phyloP scores from a whole-genome alignment of 352 stramenopile genomes.

The Phytophthora sp. region DNA sequence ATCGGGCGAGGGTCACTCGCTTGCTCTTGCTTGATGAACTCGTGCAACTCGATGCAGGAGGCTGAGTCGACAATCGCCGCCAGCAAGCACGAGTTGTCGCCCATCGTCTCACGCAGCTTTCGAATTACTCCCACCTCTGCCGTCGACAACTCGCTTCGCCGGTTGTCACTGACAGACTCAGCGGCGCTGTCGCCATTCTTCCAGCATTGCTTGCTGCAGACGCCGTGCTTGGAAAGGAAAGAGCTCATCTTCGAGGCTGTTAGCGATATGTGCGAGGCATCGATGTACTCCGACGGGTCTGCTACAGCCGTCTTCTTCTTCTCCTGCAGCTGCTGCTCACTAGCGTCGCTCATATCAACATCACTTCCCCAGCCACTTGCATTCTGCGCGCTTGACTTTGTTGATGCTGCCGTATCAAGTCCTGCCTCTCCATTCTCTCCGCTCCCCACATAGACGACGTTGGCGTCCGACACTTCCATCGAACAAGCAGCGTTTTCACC shows the following conservation, averaged over 20 bases:
- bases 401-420: neutral
- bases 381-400: too few relatives aligned
- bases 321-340: neutral
- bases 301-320: neutral
- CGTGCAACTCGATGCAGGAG: constrained; percentile 49
- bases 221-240: constrained; percentile 29
- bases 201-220: constrained; percentile 50
- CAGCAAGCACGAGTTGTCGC: constrained; percentile 73
- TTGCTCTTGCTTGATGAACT: constrained; percentile 47
- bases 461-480: constrained; percentile 3
- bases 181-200: constrained; percentile 14
- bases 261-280: constrained; percentile 50
- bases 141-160: constrained; percentile 1
- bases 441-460: constrained; percentile 14
- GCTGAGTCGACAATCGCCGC: constrained; percentile 51
- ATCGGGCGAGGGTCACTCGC: neutral
- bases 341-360: neutral
- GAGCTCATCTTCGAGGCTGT: constrained; percentile 49
- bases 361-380: neutral
- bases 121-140: constrained; percentile 56
- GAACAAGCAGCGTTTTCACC: neutral
- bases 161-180: neutral
- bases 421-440: neutral
- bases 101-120: constrained; percentile 60
- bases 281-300: constrained; percentile 59